phyloP scores from a whole-genome alignment of 2,329 filamentous ascomycete species.

The Delphinella strobiligena region DNA sequence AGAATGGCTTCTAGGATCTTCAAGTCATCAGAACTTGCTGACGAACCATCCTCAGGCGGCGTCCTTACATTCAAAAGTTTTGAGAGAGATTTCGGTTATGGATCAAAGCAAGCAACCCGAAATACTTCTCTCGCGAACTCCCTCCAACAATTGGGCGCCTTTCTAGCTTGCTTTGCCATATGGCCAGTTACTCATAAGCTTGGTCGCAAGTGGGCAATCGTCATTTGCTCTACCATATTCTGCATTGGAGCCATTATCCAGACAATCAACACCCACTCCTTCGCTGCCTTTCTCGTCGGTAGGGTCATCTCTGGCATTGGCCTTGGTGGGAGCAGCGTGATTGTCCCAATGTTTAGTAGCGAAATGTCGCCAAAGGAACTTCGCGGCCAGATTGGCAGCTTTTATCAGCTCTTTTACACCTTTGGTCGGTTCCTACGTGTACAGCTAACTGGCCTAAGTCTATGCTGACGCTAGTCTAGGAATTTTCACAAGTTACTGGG shows the following conservation, averaged over 20 bases:
- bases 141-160: slow-evolving; percentile 41
- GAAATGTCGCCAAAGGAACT: slow-evolving; percentile 34
- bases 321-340: slow-evolving; percentile 34
- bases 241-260: slow-evolving; percentile 33
- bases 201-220: slow-evolving; percentile 34
- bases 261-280: slow-evolving; percentile 33
- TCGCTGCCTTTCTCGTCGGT: slow-evolving; percentile 34
- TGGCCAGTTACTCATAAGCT: slow-evolving; percentile 36
- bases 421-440: slow-evolving; percentile 21
- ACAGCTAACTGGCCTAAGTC: background rate
- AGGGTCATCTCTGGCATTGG: slow-evolving; percentile 37
- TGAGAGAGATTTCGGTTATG: slow-evolving; percentile 30
- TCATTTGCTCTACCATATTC: slow-evolving; percentile 32
- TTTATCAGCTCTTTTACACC: slow-evolving; percentile 41
- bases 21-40: background rate
- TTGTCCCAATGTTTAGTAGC: slow-evolving; percentile 29
- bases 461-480: slow-evolving; percentile 7
- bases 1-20: slow-evolving; percentile 11
- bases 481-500: slow-evolving; percentile 42
- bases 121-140: slow-evolving; percentile 36
- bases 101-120: slow-evolving; percentile 25
- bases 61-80: slow-evolving; percentile 34
- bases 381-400: slow-evolving; percentile 36
- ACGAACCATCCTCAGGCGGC: slow-evolving; percentile 23
- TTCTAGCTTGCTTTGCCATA: slow-evolving; percentile 39